Evolutionary conservation across 1,284 basidiomycete species (phyloP), one percentile per base, ranked within the genome.

Genomic region (Ustilago cynodontis): DNA sequence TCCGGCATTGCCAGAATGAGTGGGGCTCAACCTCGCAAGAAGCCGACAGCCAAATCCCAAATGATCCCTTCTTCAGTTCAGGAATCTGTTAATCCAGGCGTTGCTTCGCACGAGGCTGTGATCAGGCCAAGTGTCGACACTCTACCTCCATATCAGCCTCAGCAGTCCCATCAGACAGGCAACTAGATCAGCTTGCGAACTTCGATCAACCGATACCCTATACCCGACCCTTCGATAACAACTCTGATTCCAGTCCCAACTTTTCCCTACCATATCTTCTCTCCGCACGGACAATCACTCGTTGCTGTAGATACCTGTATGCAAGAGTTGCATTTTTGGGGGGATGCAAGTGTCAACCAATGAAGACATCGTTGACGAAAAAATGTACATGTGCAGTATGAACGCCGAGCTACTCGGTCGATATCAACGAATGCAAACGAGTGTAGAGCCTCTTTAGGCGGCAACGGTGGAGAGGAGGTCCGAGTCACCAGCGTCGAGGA

Each of bases 401-500:
- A 24, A 53, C 59, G 62, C 54, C 54, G 56, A 71, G 58, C 58
- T 14, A 51, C 66, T 68, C 45, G 66, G 55, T 68, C 59, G 55
- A 57, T 28, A 8, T 22, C 37, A 33, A n/a, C 20, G 41, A 43
- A 43, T 43, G 41, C 41, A 43, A 52, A 50, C 20, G 57, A 20
- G 47, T 64, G 60, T 53, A 22, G 43, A 33, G 35, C 54, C 58
- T 35, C 29, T 63, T 82, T 80, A 85, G 67, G 81, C 81, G 60
- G 80, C 58, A 64, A 85, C 71, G 39, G 84, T 72, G 65, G 86
- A 87, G 83, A 89, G 88, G 81, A 99, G 90, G 88, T 98, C 96
- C 82, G 94, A 95, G 90, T 99, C 96, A 88, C 96, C 97, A 83
- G 93, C 93, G 89, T 98, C 95, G 84, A 92, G 90, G 88, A 99